Evolutionary conservation across 768 basidiomycete genomes (phyloP).

Genomic region (Neoboletus subvelutipes): DNA sequence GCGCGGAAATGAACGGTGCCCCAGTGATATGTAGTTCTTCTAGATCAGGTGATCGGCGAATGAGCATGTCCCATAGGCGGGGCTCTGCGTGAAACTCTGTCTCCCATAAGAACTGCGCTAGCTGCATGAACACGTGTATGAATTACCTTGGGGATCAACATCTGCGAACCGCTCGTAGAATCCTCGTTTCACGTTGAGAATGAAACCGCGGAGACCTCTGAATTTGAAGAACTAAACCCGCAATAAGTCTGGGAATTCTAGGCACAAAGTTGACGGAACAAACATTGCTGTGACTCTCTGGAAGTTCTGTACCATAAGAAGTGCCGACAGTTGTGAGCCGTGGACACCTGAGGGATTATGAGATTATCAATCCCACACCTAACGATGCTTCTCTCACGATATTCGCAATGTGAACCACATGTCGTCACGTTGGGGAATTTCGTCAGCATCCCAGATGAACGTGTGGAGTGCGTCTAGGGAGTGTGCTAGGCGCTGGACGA

Average conservation of each 20-base stretch:
- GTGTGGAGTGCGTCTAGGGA: conserved; percentile 62
- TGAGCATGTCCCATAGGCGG: conserved; percentile 69
- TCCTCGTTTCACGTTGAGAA: conserved; percentile 54
- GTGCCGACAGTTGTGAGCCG: conserved; percentile 61
- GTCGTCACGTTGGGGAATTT: conserved; percentile 61
- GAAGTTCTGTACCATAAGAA: conserved; percentile 60
- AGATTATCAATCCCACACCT: not conserved
- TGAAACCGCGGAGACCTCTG: conserved; percentile 59
- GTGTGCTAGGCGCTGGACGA: conserved; percentile 50
- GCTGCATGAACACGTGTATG: not conserved
- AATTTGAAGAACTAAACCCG: conserved; percentile 66
- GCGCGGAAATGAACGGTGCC: conserved; percentile 36
- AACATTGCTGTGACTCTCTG: conserved; percentile 60
- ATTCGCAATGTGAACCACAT: conserved; percentile 77
- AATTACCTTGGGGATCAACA: conserved; percentile 51
- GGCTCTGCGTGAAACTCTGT: conserved; percentile 26
- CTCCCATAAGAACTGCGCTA: conserved; percentile 3
- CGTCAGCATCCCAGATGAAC: conserved; percentile 74
- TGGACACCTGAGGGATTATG: conserved; percentile 51
- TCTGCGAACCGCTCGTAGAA: conserved; percentile 64
- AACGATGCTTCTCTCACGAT: conserved; percentile 43
- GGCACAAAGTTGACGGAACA: conserved; percentile 25
- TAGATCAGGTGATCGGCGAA: conserved; percentile 59
- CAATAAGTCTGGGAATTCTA: not conserved
- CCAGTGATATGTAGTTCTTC: conserved; percentile 56